Conservation (phyloP, 192 early-diverging fungal genomes). For the Geranomyces variabilis region DNA sequence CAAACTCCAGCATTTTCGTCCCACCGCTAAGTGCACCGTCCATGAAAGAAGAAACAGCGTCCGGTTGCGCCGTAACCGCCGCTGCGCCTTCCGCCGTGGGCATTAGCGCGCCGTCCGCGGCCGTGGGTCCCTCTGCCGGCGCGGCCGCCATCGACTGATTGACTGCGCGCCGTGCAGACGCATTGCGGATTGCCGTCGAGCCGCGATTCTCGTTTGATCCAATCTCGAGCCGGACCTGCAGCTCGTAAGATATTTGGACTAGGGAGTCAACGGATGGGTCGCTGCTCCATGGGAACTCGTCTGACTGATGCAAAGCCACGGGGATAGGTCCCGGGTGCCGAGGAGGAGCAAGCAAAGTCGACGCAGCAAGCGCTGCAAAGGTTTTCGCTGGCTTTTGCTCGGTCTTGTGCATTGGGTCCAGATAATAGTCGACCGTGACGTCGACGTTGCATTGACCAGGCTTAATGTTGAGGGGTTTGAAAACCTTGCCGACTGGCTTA, state of each 20-base stretch:
- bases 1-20: conserved; percentile 8
- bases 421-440: conserved; percentile 22
- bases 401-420: neutral
- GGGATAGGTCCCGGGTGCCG: neutral
- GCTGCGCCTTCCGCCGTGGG: neutral
- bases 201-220: neutral
- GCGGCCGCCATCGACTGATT: neutral
- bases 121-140: neutral
- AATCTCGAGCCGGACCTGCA: conserved; percentile 13
- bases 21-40: conserved; percentile 18
- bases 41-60: neutral
- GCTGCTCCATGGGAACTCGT: conserved; percentile 22
- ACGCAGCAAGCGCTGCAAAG: too few species aligned
- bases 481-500: neutral
- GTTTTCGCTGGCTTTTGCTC: neutral
- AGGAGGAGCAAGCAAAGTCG: neutral
- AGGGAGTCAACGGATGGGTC: neutral
- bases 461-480: conserved; percentile 5
- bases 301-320: conserved; percentile 10
- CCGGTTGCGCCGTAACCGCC: too few species aligned
- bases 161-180: neutral
- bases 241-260: conserved; percentile 9
- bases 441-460: conserved; percentile 17
- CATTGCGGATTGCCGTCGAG: neutral
- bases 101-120: neutral